Base-by-base conservation (phyloP, 2,329 filamentous ascomycete genomes). In the Kalmusia sp. region DNA sequence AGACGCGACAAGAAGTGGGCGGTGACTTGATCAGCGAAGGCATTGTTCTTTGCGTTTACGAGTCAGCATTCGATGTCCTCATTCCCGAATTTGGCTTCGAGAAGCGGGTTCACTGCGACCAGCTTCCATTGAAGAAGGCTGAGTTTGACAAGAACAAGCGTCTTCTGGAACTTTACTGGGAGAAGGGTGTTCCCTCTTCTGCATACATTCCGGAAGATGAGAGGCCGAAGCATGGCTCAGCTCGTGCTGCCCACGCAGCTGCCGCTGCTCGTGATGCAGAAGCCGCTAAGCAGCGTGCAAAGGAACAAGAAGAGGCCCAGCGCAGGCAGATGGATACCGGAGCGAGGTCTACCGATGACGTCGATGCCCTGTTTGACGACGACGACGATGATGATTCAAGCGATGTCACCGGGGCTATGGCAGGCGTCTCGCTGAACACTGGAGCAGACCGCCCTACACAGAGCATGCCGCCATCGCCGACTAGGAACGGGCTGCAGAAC, bases 1-100 rank as follows among this genome's bases (percentile, higher is more conserved):
- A 91, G 80, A 90, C 89, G 76, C 87, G 91, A 62, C 88, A 92
- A 72, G 91, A 96, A 64, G 84, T 87, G 63, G 92, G 93, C 59
- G 92, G 92, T 41, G 95, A 99, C 62, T 84, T 99, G 49, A 92
- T 99, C 73, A 92, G 90, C 67, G 93, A 98, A 74, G 95, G 95
- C 63, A 93, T 99, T 66, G 92, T 99, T 43, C 84, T 99, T 51
- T 96, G 92, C 71, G 95, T 99, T 27, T 99, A 99, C 76, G 95
- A 99, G 77, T 98, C 95, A 24, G 95, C 95, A 17, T 99, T 99
- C 73, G 95, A 99, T 74, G 92, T 99, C 37, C 84, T 99, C 59
- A 98, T 99, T 73, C 95, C 95, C 5, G 93, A 99, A 72, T 99
- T 92, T 82, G 95, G 95, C 62, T 98, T 99, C 64, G 95, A 99